phyloP scores from a whole-genome alignment of 257 asterid genomes.

The Apocynum venetum region DNA sequence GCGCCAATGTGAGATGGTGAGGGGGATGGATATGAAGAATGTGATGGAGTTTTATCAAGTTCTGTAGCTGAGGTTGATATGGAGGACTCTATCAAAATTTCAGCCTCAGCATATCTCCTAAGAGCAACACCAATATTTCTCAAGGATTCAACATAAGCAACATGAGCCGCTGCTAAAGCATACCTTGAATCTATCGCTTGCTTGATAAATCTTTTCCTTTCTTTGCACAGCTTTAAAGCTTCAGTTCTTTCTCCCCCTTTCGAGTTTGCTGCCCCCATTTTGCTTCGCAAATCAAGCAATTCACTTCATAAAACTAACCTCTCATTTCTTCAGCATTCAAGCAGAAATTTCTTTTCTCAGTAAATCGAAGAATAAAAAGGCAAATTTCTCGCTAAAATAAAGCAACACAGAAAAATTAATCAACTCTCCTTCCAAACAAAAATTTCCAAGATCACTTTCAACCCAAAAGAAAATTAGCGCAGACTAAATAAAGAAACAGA shows the following conservation, averaged over 20 bases:
- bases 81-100: constrained; percentile 61
- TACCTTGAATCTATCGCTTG: constrained; percentile 89
- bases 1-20: constrained; percentile 60
- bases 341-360: background rate
- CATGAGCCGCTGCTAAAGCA: constrained; percentile 93
- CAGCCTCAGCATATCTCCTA: constrained; percentile 88
- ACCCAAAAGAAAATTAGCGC: background rate
- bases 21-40: constrained; percentile 68
- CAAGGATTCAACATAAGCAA: constrained; percentile 77
- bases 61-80: constrained; percentile 53
- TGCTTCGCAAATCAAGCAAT: constrained; percentile 18
- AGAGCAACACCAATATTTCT: constrained; percentile 84
- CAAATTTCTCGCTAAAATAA: constrained; percentile 10
- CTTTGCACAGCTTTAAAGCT: constrained; percentile 80
- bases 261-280: constrained; percentile 73
- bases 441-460: background rate
- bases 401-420: background rate
- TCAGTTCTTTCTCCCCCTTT: constrained; percentile 57
- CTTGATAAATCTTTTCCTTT: constrained; percentile 70
- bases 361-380: constrained; percentile 4
- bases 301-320: constrained; percentile 24
- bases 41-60: constrained; percentile 69
- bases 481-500: background rate
- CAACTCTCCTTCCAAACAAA: background rate
- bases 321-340: constrained; percentile 19